Evolutionary conservation across 2,329 filamentous ascomycete species (phyloP).

Genomic region (Chaetomiaceae sp.): DNA sequence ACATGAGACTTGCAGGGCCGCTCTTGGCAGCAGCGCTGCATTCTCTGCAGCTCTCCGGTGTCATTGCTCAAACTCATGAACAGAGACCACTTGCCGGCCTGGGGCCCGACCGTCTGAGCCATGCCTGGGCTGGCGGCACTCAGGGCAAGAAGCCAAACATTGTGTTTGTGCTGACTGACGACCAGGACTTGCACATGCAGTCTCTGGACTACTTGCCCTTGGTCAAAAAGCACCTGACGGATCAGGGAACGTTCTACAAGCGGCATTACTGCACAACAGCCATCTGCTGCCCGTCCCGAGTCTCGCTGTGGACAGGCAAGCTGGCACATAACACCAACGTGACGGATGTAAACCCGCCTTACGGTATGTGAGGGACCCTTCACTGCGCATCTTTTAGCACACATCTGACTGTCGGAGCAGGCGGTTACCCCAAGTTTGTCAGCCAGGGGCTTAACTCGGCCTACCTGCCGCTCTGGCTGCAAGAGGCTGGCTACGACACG

Average conservation of each 20-base stretch:
- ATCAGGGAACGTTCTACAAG: constrained; percentile 50
- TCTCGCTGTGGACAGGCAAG: constrained; percentile 55
- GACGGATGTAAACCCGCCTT: constrained; percentile 33
- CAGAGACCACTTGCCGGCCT: constrained; percentile 16
- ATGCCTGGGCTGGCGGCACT: background rate
- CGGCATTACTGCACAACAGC: constrained; percentile 57
- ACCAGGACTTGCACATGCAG: constrained; percentile 56
- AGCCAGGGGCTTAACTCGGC: constrained; percentile 43
- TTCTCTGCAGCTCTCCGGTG: constrained; percentile 13
- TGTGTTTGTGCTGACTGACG: constrained; percentile 58
- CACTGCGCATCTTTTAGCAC: too few species aligned
- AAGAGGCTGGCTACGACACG: constrained; percentile 45
- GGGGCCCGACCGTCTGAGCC: background rate
- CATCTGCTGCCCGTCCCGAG: constrained; percentile 56
- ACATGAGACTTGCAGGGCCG: too few species aligned
- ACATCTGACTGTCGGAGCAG: constrained; percentile 19
- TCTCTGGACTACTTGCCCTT: constrained; percentile 53
- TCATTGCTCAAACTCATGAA: background rate
- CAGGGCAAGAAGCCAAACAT: constrained; percentile 42
- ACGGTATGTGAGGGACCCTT: constrained; percentile 21
- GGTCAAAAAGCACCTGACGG: constrained; percentile 46
- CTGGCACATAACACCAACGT: constrained; percentile 60
- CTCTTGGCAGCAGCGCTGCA: too few species aligned
- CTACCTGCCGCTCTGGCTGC: constrained; percentile 47
- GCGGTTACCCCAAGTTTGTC: constrained; percentile 45